A percentile compares a stretch with the other conserved stretches of the same genome.
Evolutionary conservation across 345 rosid genomes (phyloP).

Genomic region (Citrus maxima): DNA sequence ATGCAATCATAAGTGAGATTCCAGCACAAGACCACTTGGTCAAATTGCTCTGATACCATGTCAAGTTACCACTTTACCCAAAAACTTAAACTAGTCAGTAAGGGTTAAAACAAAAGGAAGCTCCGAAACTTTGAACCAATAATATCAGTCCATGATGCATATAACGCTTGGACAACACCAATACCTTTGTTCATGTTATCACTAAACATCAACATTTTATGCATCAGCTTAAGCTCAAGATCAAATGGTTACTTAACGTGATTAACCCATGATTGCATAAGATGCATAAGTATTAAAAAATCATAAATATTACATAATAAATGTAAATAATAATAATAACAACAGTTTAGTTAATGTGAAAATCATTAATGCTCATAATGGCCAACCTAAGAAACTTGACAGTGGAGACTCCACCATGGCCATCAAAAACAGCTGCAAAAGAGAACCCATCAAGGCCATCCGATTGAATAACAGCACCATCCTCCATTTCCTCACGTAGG

Average conservation of each 20-base stretch:
- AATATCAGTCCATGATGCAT: background rate
- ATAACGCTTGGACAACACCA: background rate
- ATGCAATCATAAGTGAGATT: background rate
- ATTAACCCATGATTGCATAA: background rate
- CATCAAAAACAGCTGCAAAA: constrained; percentile 86
- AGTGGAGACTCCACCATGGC: constrained; percentile 80
- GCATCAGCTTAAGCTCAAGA: background rate
- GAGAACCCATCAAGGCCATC: constrained; percentile 80
- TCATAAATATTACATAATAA: background rate
- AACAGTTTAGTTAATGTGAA: background rate
- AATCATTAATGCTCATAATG: background rate
- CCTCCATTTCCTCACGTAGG: constrained; percentile 91
- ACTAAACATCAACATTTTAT: background rate
- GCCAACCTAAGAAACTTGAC: constrained; percentile 72
- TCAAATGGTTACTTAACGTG: background rate
- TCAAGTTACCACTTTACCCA: background rate
- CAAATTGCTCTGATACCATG: background rate
- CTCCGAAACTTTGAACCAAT: background rate
- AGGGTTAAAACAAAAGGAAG: background rate
- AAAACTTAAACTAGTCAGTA: background rate
- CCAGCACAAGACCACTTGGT: background rate
- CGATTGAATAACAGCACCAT: constrained; percentile 57
- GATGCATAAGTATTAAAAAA: no score
- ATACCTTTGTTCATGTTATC: background rate
- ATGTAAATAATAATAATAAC: background rate